Conservation (phyloP, 768 basidiomycete species). For the Bullera alba region DNA sequence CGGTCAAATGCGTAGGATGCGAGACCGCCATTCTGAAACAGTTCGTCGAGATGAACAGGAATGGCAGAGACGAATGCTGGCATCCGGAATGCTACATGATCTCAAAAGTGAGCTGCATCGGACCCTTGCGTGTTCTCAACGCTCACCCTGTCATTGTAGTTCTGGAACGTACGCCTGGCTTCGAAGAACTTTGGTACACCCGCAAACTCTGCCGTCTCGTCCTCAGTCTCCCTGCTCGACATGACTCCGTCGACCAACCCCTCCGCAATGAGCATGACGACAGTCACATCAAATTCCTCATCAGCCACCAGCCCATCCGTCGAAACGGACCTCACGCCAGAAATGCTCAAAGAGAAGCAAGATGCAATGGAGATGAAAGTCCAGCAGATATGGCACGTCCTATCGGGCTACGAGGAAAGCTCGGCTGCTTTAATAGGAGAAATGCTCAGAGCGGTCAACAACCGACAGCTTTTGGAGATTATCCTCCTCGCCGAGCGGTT, state of each 20-base stretch:
- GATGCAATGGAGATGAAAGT: conserved; percentile 93
- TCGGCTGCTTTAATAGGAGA: conserved; percentile 98
- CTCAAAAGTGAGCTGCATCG: conserved; percentile 66
- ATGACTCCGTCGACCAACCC: conserved; percentile 41
- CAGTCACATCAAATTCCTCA: conserved; percentile 44
- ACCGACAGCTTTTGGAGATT: conserved; percentile 89
- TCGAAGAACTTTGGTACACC: conserved; percentile 44
- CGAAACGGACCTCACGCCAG: conserved; percentile 61
- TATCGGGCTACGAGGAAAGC: conserved; percentile 98
- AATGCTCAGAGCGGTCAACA: conserved; percentile 96
- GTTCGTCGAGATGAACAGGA: conserved; percentile 98
- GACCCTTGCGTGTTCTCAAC: neutral
- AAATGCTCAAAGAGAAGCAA: conserved; percentile 80
- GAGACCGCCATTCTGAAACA: conserved; percentile 96
- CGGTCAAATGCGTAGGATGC: conserved; percentile 97
- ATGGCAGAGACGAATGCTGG: conserved; percentile 98
- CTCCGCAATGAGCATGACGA: conserved; percentile 42
- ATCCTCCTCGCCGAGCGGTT: conserved; percentile 98
- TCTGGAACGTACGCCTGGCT: conserved; percentile 89
- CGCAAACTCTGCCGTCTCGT: conserved; percentile 37
- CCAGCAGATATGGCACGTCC: conserved; percentile 96
- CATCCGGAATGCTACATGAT: conserved; percentile 99
- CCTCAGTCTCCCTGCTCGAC: conserved; percentile 38
- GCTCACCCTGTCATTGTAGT: conserved; percentile 51
- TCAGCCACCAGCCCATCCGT: conserved; percentile 10